Conservation (phyloP, 2,329 filamentous ascomycete genomes). For the Cercospora beticola region DNA sequence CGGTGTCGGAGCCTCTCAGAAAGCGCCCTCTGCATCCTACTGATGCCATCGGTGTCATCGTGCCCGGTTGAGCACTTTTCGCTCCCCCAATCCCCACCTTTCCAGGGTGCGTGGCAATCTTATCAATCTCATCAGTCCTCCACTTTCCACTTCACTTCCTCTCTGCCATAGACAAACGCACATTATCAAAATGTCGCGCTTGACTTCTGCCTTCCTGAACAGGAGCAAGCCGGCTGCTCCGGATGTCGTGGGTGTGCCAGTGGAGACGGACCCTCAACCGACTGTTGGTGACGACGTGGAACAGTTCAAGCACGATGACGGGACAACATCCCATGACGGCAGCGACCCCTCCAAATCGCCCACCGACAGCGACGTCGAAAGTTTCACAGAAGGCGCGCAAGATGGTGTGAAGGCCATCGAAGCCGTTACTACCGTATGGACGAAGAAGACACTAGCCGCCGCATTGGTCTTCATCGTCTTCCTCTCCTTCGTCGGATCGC, state of each 20-base stretch:
- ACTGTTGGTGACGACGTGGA: neutral
- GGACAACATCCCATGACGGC: neutral
- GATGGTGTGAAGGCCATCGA: conserved; percentile 44
- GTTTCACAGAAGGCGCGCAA: conserved; percentile 30
- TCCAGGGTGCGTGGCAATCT: neutral
- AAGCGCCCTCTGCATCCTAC: neutral
- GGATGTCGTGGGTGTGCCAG: conserved; percentile 4
- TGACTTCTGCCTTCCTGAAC: conserved; percentile 5
- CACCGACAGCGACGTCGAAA: conserved; percentile 6
- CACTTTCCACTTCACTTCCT: neutral
- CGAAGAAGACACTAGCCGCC: conserved; percentile 31
- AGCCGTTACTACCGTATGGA: conserved; percentile 45
- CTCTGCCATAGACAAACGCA: neutral
- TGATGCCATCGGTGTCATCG: neutral
- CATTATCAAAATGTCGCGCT: neutral
- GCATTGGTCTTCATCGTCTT: conserved; percentile 35
- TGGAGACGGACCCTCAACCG: neutral
- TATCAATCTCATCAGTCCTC: conserved; percentile 4
- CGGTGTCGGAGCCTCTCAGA: neutral
- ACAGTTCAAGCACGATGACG: conserved; percentile 6
- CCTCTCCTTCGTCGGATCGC: conserved; percentile 8
- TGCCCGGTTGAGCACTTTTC: neutral
- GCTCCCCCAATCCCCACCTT: neutral
- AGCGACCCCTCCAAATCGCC: neutral
- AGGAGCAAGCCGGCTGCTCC: conserved; percentile 6